Base-by-base conservation (phyloP, 305 asterid species). In the Rubia balearica region DNA sequence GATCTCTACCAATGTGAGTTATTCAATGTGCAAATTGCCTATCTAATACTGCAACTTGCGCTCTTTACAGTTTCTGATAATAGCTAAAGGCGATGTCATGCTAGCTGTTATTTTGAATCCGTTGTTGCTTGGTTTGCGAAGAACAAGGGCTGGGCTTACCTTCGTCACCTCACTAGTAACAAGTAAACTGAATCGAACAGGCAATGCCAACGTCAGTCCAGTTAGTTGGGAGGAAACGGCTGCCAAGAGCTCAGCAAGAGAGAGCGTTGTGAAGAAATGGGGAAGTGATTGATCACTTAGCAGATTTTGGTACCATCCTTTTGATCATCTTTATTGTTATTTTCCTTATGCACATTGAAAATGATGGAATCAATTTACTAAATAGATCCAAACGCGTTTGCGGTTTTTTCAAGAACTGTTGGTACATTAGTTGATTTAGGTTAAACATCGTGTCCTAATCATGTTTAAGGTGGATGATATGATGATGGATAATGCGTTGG, bases 71-170 rank as follows among this genome's bases (percentile, higher is more conserved):
- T 91, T 62, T 74, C 81, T 91, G 78, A 80, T 93, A 45, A 77
- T 89, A 71, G 89, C 90, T 5, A 91, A 91, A 81, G 96, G 97
- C 46, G 95, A 89, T 48, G 73, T 87, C 74, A 71, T 93, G 84
- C 82, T 93, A 63, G 98, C 96, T 6, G 88, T 85, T 55, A 53
- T 94, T 73, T 76, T 88, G 85, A 94, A 91, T 70, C 97, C 98
- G 41, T 79, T 94, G 81, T 71, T 94, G 85, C 85, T 81, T 79
- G 83, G 83, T 71, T 74, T 91, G 66, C 81, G 97, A 61, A 89
- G 91, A 75, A 81, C 92, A 65, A 87, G 99, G 76, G 78, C 83
- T 12, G 79, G 83, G 33, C 78, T 91, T 53, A 45, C 87, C 71
- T 82, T 71, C 70, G 49, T 89, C 76, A 74, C 82, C 21, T 83